These are phyloP conservation scores for Simmondsia chinensis DNA, from an alignment of 148 eudicot species.

Conservation along the genomic window DNA sequence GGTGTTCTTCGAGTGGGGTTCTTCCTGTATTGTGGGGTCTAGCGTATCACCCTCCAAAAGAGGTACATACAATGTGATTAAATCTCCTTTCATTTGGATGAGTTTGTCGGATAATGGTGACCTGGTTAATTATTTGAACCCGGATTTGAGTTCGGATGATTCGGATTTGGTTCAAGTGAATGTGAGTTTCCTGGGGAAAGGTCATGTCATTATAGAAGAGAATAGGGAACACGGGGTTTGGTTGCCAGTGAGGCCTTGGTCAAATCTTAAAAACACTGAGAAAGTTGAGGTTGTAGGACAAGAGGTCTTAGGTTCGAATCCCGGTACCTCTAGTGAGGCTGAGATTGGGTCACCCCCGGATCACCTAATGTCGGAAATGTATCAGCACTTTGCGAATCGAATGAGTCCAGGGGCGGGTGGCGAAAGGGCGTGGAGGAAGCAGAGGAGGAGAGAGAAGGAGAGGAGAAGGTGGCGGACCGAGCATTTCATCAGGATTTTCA, in stretches of 20 bases:
- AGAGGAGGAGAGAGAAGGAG: conserved; percentile 77
- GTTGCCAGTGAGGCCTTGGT: too few relatives aligned
- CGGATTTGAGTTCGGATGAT: conserved; percentile 19
- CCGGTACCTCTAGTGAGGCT: too few relatives aligned
- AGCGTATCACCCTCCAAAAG: conserved; percentile 44
- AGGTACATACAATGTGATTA: conserved; percentile 32
- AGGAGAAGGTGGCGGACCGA: conserved; percentile 75
- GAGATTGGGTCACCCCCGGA: conserved; percentile 62
- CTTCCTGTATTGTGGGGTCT: conserved; percentile 46
- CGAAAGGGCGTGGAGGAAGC: conserved; percentile 68
- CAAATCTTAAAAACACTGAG: conserved; percentile 3
- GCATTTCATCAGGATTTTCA: conserved; percentile 72
- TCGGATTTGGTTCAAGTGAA: conserved; percentile 53
- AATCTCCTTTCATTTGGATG: conserved; percentile 58
- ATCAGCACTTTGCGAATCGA: conserved; percentile 75
- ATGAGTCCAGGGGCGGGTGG: conserved; percentile 67
- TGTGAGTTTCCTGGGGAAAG: conserved; percentile 59
- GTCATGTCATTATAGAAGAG: conserved; percentile 72
- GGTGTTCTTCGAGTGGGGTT: conserved; percentile 87
- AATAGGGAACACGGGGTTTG: too few relatives aligned
- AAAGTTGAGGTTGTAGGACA: too few relatives aligned
- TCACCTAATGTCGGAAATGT: conserved; percentile 57
- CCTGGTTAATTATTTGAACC: conserved; percentile 33
- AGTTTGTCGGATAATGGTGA: conserved; percentile 43
- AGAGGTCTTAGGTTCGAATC: too few relatives aligned